Base-by-base conservation (phyloP, 129 eudicot species). In the Flaveria robusta region DNA sequence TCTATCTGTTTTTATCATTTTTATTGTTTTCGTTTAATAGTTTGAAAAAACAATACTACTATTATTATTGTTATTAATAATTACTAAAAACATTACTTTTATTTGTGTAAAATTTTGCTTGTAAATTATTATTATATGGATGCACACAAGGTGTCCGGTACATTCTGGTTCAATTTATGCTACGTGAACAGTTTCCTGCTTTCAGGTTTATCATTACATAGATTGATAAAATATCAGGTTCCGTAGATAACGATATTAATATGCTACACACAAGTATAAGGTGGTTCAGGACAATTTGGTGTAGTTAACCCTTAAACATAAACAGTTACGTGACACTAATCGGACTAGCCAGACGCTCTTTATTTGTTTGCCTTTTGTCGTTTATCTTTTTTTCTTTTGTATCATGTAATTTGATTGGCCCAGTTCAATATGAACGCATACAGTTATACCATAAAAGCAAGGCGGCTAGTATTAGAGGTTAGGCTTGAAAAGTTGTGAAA, bases 401-500 rank as follows among this genome's bases (percentile, higher is more conserved):
- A 18, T 3, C 62, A 0, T 55, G 27, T 55, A 55, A 55, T 52
- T 7, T 55, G 27, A 55, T 55, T 55, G 63, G 9, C 27, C 12
- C 24, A 22, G 5, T 55, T 20, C 19, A 55, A 7, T 15, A 55
- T 19, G 19, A 55, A 22, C 63, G 8, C 63, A 55, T n/a, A 19
- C 27, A 19, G 5, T 55, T 55, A 55, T 55, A 5, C 11, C 27
- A 26, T n/a, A n/a, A n/a, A 55, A 7, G 19, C 20, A 55, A 20
- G 26, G 14, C 3, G 22, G 22, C 15, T 55, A 12, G 26, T 23
- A 59, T 11, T 59, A 24, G 3, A 59, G 37, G 66, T 2, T 59
- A 37, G 8, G 37, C 23, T 59, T 59, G n/a, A 16, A 7, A 59
- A 59, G 66, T 58, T 58, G 65, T 59, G 66, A 59, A 55, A 23